phyloP scores from a whole-genome alignment of 768 basidiomycete genomes.

The Suillus subalutaceus region DNA sequence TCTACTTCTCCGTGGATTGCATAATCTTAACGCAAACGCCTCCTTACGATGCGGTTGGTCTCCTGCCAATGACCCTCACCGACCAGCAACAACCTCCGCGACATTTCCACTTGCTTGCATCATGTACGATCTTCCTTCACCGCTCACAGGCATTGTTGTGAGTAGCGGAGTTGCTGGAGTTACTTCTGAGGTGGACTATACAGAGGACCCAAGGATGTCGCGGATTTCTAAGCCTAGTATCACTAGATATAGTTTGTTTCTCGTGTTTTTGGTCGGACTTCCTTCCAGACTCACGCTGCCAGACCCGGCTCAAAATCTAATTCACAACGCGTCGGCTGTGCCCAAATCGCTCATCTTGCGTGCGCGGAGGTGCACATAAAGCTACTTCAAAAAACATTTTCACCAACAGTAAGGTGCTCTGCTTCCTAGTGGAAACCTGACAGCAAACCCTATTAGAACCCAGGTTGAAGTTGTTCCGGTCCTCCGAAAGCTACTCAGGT shows the following conservation, averaged over 20 bases:
- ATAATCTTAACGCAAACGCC: conserved; percentile 52
- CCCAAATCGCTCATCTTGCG: too few relatives aligned
- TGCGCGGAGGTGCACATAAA: too few relatives aligned
- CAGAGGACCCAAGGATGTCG: too few relatives aligned
- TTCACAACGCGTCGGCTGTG: conserved; percentile 57
- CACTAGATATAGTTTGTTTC: too few relatives aligned
- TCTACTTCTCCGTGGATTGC: not conserved
- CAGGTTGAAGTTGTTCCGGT: conserved; percentile 51
- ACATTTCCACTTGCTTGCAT: conserved; percentile 79
- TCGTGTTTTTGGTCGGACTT: too few relatives aligned
- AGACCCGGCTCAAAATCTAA: conserved; percentile 67
- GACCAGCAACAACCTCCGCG: conserved; percentile 30
- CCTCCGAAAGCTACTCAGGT: conserved; percentile 22
- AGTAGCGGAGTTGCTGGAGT: too few relatives aligned
- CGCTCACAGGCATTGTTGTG: too few relatives aligned
- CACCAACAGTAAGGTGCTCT: too few relatives aligned
- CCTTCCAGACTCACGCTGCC: conserved; percentile 29
- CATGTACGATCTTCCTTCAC: conserved; percentile 55
- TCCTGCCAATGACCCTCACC: conserved; percentile 63
- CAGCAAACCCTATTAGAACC: conserved; percentile 73
- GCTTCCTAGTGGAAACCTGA: not conserved
- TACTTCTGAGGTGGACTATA: too few relatives aligned
- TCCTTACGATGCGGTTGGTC: conserved; percentile 75
- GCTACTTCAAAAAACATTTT: too few relatives aligned
- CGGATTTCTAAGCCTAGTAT: too few relatives aligned